Percentiles rank a stretch among this genome's conserved stretches.
Conservation (phyloP, 495 filamentous ascomycete species). For the Daldinia decipiens region DNA sequence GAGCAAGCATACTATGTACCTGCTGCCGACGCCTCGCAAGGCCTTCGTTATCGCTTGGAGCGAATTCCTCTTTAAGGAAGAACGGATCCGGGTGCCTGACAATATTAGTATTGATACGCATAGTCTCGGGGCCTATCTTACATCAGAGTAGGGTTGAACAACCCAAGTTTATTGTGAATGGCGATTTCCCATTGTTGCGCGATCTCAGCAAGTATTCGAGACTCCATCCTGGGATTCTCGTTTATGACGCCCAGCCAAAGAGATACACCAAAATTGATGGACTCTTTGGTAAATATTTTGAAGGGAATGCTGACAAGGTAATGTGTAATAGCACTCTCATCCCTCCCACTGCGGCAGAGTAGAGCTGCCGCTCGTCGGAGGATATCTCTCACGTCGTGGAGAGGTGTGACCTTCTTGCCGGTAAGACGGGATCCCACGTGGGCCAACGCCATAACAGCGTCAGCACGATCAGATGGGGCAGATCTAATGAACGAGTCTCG, state of each 20-base stretch:
- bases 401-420: conserved; percentile 71
- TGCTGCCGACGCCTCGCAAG: conserved; percentile 77
- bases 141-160: conserved; percentile 82
- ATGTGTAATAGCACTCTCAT: conserved; percentile 79
- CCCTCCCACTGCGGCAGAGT: conserved; percentile 76
- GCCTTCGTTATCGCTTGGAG: conserved; percentile 84
- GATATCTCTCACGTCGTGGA: conserved; percentile 78
- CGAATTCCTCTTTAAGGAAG: conserved; percentile 89
- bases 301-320: conserved; percentile 93
- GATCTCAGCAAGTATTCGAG: conserved; percentile 83
- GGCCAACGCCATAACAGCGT: conserved; percentile 68
- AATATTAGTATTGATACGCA: conserved; percentile 39
- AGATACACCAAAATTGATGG: conserved; percentile 93
- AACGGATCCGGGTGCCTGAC: conserved; percentile 84
- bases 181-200: conserved; percentile 87
- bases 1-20: conserved; percentile 81
- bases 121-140: conserved; percentile 38
- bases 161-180: conserved; percentile 75
- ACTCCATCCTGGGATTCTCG: conserved; percentile 88
- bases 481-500: conserved; percentile 54
- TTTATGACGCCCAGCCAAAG: conserved; percentile 97
- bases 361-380: conserved; percentile 85
- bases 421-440: conserved; percentile 75
- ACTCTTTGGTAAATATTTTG: conserved; percentile 89
- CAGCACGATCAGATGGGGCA: conserved; percentile 60